phyloP scores from a whole-genome alignment of 179 eudicot genomes.

The Corrigiola litoralis region DNA sequence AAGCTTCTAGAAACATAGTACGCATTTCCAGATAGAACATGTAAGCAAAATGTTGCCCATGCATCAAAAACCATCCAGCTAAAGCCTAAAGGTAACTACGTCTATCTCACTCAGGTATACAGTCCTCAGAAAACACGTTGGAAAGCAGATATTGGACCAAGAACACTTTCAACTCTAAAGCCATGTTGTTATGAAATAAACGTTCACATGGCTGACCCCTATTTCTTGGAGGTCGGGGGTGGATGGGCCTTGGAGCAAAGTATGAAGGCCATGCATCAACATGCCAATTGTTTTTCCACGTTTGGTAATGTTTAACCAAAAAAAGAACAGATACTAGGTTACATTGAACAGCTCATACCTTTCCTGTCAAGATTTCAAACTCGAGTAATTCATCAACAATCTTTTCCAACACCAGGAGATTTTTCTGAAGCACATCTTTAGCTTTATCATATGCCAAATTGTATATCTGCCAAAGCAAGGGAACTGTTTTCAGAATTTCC shows the following conservation, averaged over 20 bases:
- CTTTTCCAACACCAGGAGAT: conserved; percentile 57
- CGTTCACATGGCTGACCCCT: neutral
- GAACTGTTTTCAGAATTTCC: neutral
- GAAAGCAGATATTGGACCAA: neutral
- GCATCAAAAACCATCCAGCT: neutral
- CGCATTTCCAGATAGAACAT: neutral
- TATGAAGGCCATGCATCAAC: no score
- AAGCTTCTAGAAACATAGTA: neutral
- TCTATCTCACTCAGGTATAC: neutral
- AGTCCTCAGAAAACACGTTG: neutral
- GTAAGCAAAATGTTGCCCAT: neutral
- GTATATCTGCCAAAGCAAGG: conserved; percentile 47
- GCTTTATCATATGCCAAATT: conserved; percentile 82
- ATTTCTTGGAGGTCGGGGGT: neutral
- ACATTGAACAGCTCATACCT: conserved; percentile 36
- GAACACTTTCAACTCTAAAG: neutral
- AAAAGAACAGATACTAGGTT: no score
- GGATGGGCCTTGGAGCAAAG: neutral
- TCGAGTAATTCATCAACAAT: conserved; percentile 79
- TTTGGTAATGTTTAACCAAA: no score
- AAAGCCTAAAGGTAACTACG: neutral
- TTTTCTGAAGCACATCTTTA: conserved; percentile 61
- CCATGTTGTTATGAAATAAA: neutral
- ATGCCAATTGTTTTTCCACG: no score
- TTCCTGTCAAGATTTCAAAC: conserved; percentile 72